Base-by-base conservation (phyloP, 495 filamentous ascomycete species). In the Xylaria longipes region DNA sequence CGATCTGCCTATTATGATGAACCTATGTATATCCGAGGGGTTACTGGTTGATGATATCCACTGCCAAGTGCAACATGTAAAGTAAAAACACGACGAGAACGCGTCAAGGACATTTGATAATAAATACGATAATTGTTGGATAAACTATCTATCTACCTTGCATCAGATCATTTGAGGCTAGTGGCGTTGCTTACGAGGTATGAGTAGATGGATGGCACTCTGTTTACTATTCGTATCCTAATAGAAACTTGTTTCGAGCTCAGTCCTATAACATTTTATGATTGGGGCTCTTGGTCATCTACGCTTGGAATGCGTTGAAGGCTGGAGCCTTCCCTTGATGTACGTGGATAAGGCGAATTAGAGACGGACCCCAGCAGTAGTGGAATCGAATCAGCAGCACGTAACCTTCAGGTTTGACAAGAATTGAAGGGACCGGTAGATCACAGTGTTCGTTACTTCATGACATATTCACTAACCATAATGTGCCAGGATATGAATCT, bases 91-190 rank as follows among this genome's bases (percentile, higher is more conserved):
- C 39, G n/a, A 62, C 31, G 41, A 63, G 54, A 35, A 48, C 52
- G 29, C 22, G 37, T 45, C 12, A 45, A 31, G 25, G 50, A 58
- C 12, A 48, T 52, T 66, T 22, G 31, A 66, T 52, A 66, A 37
- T 39, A n/a, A 52, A 60, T 60, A 60, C 9, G n/a, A 66, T 66
- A 66, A 66, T 66, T 46, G 27, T 50, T 50, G 63, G 45, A 66
- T 66, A 8, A 9, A 48, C 37, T 63, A 43, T 33, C 60, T 63
- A 29, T 29, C 46, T 66, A 54, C 25, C 7, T 64, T 45, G 15
- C 1, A 6, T 46, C 22, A 46, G 15, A 20, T n/a, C n/a, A 20
- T 54, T 27, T 15, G 25, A 29, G 50, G 25, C 22, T 54, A 27
- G 50, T 15, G 22, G 14, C 25, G 4, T 15, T 31, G 50, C 48